Evolutionary conservation across 2,329 filamentous ascomycete genomes (phyloP).

Genomic region (Penicillium freii): DNA sequence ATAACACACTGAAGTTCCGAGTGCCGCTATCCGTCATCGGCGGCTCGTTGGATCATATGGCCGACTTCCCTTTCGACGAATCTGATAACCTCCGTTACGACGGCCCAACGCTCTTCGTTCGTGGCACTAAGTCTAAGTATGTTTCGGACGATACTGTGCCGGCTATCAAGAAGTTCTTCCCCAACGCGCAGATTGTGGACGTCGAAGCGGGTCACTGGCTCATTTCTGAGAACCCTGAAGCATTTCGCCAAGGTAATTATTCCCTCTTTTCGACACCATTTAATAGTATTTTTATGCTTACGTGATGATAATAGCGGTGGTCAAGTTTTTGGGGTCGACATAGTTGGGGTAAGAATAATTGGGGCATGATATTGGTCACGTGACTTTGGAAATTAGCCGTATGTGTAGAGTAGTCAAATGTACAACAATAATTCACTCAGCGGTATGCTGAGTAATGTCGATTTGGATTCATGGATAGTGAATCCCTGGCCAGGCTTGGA

Average conservation of each 20-base stretch:
- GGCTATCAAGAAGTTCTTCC: slow-evolving; percentile 44
- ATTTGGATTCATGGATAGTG: background rate
- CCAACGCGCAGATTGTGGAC: slow-evolving; percentile 40
- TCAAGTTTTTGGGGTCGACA: slow-evolving; percentile 33
- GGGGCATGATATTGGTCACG: background rate
- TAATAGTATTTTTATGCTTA: slow-evolving; percentile 8
- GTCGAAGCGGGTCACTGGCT: slow-evolving; percentile 47
- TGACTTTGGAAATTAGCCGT: background rate
- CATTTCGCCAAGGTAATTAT: slow-evolving; percentile 40
- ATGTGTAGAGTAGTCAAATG: background rate
- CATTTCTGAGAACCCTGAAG: slow-evolving; percentile 46
- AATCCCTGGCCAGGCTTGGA: background rate
- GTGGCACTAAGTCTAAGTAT: slow-evolving; percentile 43
- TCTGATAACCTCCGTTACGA: slow-evolving; percentile 66
- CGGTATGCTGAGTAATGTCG: background rate
- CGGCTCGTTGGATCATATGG: slow-evolving; percentile 68
- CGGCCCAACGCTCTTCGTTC: slow-evolving; percentile 76
- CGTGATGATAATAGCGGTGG: slow-evolving; percentile 27
- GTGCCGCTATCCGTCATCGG: slow-evolving; percentile 73
- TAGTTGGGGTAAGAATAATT: slow-evolving; percentile 12
- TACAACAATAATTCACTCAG: background rate
- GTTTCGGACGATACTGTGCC: slow-evolving; percentile 42
- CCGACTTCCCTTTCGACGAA: slow-evolving; percentile 82
- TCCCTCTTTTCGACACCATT: background rate
- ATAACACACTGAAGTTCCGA: slow-evolving; percentile 66